Evolutionary conservation across 1,284 basidiomycete genomes (phyloP), one percentile per base, ranked within the genome.

Genomic region (Kalmanozyma brasiliensis): DNA sequence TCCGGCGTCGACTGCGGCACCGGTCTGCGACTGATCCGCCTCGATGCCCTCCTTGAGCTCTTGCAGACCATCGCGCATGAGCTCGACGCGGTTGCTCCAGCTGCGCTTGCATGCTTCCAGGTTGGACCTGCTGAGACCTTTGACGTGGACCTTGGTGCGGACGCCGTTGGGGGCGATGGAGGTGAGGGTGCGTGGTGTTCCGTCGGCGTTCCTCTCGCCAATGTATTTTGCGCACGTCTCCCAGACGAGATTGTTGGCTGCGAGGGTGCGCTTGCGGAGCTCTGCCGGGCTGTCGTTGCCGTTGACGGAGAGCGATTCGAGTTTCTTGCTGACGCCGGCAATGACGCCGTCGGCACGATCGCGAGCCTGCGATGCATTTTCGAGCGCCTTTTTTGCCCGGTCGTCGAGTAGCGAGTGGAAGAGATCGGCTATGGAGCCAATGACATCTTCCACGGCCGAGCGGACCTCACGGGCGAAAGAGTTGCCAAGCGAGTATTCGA

Each of bases 351-450:
- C 55, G 30, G 57, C 51, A 24, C 60, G 55, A 38, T 73, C 66
- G 11, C 75, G 51, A 16, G 64, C 61, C 13, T 63, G 40, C 7
- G 64, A 67, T 5, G 73, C 75, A 0, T 58, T 46, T 8, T 66
- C 42, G n/a, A 77, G 64, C 1, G 64, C 75, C 24, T 55, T 49
- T 23, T 63, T 69, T 1, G 75, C 72, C 3, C 68, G 51, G 14
- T 56, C 43, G 37, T 77, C 73, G 58, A 77, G 63, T 7, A 77
- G 66, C 19, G 73, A 75, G 33, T 77, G 75, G 30, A 74, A 63
- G 4, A 77, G 58, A n/a, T 75, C 66, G 14, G 69, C 69, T n/a
- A 73, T 61, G 42, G 53, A 49, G 14, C 65, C 70, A 20, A 75
- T 45, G 5, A 77, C 62, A 33, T 71, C 67, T 42, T 62, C 56